phyloP scores from a whole-genome alignment of 176 grass and related monocot species.

The Ensete ventricosum region DNA sequence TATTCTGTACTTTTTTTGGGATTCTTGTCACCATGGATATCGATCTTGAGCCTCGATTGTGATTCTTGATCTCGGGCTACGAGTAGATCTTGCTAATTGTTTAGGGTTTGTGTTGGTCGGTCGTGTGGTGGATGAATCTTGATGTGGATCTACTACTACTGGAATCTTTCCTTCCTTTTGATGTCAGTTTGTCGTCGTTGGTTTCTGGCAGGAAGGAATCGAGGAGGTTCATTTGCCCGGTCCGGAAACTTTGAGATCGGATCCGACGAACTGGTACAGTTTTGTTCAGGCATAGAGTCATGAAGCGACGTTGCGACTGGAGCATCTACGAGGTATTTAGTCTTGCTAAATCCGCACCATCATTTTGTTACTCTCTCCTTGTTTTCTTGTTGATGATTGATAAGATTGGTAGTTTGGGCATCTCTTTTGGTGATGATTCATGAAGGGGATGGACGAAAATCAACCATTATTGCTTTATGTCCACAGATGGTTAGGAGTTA shows the following conservation, averaged over 20 bases:
- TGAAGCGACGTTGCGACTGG: neutral
- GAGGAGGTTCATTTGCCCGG: neutral
- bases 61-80: neutral
- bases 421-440: too few relatives aligned
- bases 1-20: too few relatives aligned
- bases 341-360: neutral
- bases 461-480: neutral
- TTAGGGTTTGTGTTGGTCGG: neutral
- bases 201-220: neutral
- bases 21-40: neutral
- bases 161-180: neutral
- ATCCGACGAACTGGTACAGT: neutral
- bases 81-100: neutral
- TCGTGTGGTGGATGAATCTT: neutral
- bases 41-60: neutral
- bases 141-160: neutral
- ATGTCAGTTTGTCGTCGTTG: neutral
- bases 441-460: neutral
- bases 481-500: neutral
- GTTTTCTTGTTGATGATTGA: neutral
- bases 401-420: neutral
- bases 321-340: neutral
- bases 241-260: neutral
- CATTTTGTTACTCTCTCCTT: neutral
- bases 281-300: neutral